These are phyloP conservation scores for Xylaria scruposa DNA, from an alignment of 495 filamentous ascomycete species.

Conservation along the genomic window DNA sequence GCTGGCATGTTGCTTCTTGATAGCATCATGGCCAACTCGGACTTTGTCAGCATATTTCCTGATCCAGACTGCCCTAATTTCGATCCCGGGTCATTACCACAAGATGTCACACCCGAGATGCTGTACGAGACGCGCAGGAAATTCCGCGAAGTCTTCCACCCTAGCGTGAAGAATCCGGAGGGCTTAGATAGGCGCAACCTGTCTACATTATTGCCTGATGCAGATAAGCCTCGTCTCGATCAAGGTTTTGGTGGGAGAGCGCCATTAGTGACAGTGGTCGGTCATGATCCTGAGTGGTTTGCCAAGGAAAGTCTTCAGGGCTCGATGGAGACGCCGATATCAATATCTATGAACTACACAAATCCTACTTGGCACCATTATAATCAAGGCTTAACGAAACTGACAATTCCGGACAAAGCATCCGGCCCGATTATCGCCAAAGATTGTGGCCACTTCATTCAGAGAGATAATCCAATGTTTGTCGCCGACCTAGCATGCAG, in stretches of 20 bases:
- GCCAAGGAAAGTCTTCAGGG: slow-evolving; percentile 54
- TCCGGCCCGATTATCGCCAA: slow-evolving; percentile 59
- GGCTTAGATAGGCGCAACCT: slow-evolving; percentile 60
- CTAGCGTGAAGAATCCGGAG: slow-evolving; percentile 61
- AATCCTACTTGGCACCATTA: slow-evolving; percentile 64
- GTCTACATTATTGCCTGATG: slow-evolving; percentile 54
- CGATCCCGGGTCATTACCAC: slow-evolving; percentile 48
- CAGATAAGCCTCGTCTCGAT: slow-evolving; percentile 55
- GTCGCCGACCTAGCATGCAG: slow-evolving; percentile 56
- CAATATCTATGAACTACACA: slow-evolving; percentile 56
- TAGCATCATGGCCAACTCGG: slow-evolving; percentile 65
- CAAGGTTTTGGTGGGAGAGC: slow-evolving; percentile 42
- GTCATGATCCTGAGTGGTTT: slow-evolving; percentile 67
- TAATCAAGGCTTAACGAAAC: slow-evolving; percentile 59
- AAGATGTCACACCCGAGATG: slow-evolving; percentile 52
- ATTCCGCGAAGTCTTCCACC: slow-evolving; percentile 56
- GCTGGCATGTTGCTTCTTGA: slow-evolving; percentile 64
- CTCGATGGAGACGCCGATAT: slow-evolving; percentile 45
- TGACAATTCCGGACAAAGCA: slow-evolving; percentile 50
- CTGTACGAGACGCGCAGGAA: slow-evolving; percentile 53
- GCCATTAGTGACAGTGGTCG: slow-evolving; percentile 62
- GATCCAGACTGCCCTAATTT: slow-evolving; percentile 62
- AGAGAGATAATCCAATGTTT: slow-evolving; percentile 64
- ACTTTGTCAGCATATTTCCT: slow-evolving; percentile 64
- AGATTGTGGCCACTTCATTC: slow-evolving; percentile 67